A percentile compares a stretch with the other conserved stretches of the same genome.
Conservation (phyloP, 371 early-diverging fungal genomes). For the Smittium mucronatum region DNA sequence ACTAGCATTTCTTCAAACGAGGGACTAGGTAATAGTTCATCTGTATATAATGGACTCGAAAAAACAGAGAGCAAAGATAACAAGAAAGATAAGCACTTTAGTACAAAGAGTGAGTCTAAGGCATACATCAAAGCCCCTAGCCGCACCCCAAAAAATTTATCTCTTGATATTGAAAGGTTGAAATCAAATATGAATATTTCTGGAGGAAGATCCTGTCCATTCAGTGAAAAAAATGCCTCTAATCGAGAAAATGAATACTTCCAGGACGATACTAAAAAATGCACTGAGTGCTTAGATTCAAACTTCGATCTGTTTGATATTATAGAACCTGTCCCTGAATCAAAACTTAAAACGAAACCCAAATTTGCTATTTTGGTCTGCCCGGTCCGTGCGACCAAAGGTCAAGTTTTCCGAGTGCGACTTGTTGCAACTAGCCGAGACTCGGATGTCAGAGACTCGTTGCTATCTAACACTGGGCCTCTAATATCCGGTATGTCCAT, state of each 20-base stretch:
- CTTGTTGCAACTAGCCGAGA: conserved; percentile 6
- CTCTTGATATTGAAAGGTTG: not conserved
- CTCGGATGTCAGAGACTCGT: not conserved
- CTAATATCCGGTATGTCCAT: conserved; percentile 8
- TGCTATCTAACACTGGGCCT: conserved; percentile 11
- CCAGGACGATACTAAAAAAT: not conserved
- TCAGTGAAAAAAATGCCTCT: not conserved
- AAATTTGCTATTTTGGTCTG: conserved; percentile 7
- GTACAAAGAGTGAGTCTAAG: not conserved
- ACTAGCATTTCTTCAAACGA: not conserved
- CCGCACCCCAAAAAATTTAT: not conserved
- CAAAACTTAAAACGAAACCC: not conserved
- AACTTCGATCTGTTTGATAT: conserved; percentile 9
- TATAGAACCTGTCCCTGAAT: not conserved
- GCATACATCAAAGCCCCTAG: not conserved
- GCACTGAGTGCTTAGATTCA: not conserved
- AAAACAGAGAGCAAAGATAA: not conserved
- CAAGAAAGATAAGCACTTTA: not conserved
- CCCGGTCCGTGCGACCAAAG: not conserved
- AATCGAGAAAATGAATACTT: not conserved
- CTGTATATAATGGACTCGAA: not conserved
- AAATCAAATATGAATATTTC: not conserved
- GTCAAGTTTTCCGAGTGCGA: conserved; percentile 1
- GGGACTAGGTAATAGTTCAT: not conserved
- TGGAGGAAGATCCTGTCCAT: not conserved